Percentiles rank a stretch among this genome's conserved stretches.
These are phyloP conservation scores for Penicillium arizonense DNA, from an alignment of 495 filamentous ascomycete genomes.

Conservation along the genomic window DNA sequence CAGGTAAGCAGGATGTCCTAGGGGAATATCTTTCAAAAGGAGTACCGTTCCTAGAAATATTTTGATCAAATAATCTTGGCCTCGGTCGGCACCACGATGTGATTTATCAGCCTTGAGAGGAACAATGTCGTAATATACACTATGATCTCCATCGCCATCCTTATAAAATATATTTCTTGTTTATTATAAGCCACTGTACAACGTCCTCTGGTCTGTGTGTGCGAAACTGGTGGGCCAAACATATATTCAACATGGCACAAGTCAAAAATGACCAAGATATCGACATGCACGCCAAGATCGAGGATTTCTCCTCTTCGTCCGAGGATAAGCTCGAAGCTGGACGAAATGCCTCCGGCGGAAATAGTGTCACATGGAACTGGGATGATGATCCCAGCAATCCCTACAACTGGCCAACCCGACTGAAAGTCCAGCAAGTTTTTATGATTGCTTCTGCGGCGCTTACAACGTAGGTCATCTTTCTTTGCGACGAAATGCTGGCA, in stretches of 20 bases:
- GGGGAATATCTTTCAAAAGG: too few relatives aligned
- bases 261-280: not conserved
- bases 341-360: not conserved
- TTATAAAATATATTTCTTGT: too few relatives aligned
- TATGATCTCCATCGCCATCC: too few relatives aligned
- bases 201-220: too few relatives aligned
- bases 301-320: not conserved
- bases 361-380: conserved; percentile 8
- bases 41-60: not conserved
- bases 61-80: not conserved
- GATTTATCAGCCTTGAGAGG: too few relatives aligned
- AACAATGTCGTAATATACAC: not conserved
- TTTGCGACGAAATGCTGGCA: not conserved
- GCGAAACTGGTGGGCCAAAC: too few relatives aligned
- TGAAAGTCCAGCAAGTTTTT: conserved; percentile 15
- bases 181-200: too few relatives aligned
- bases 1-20: too few relatives aligned
- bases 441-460: conserved; percentile 21
- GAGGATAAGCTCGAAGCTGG: not conserved
- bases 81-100: not conserved
- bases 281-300: not conserved
- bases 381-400: conserved; percentile 22
- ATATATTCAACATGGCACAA: not conserved
- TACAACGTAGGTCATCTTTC: conserved; percentile 14
- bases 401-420: conserved; percentile 21